These are phyloP conservation scores for Fusarium burgessii DNA, from an alignment of 2,329 filamentous ascomycete species.

Conservation along the genomic window DNA sequence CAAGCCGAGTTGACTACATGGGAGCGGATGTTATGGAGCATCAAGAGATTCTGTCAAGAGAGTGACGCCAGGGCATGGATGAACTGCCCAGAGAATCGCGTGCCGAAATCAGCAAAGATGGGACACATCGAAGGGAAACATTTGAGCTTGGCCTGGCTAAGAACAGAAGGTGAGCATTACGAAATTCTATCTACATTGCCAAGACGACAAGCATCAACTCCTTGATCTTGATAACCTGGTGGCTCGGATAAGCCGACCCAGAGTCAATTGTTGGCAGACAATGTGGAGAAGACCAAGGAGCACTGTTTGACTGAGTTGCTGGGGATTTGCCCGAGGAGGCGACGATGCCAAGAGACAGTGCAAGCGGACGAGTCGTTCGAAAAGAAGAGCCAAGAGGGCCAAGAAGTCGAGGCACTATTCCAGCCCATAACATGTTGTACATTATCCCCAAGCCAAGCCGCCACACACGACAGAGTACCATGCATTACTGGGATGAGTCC, in stretches of 20 bases:
- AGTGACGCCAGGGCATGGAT: slow-evolving; percentile 15
- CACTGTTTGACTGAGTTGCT: slow-evolving; percentile 18
- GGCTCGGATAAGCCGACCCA: slow-evolving; percentile 32
- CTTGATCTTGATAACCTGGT: slow-evolving; percentile 23
- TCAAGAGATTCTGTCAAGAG: slow-evolving; percentile 14
- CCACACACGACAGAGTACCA: slow-evolving; percentile 33
- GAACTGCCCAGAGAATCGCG: slow-evolving; percentile 29
- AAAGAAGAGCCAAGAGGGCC: slow-evolving; percentile 32
- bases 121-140: slow-evolving; percentile 14
- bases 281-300: slow-evolving; percentile 28
- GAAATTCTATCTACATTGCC: slow-evolving; percentile 33
- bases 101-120: slow-evolving; percentile 31
- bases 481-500: slow-evolving; percentile 17
- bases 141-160: slow-evolving; percentile 35
- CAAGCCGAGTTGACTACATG: slow-evolving; percentile 29
- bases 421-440: slow-evolving; percentile 41
- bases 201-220: slow-evolving; percentile 35
- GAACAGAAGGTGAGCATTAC: slow-evolving; percentile 39
- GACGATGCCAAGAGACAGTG: slow-evolving; percentile 37
- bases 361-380: slow-evolving; percentile 27
- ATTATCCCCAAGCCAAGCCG: slow-evolving; percentile 36
- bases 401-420: slow-evolving; percentile 32
- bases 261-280: slow-evolving; percentile 18
- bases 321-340: slow-evolving; percentile 40
- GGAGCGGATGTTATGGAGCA: slow-evolving; percentile 19